Evolutionary conservation across 176 grass and related monocot species (phyloP), one percentile per base, ranked within the genome.

Genomic region (Phoenix dactylifera): DNA sequence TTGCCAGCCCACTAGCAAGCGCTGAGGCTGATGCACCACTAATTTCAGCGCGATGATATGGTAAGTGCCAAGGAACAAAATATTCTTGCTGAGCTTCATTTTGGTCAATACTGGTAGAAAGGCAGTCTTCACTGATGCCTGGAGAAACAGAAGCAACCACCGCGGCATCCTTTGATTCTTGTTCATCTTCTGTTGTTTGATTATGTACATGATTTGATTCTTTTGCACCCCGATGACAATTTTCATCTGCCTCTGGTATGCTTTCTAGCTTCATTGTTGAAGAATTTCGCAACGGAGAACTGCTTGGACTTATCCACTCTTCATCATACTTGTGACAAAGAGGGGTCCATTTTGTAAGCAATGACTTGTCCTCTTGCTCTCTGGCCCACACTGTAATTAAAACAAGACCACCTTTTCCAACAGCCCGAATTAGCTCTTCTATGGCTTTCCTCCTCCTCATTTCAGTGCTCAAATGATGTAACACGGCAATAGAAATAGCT

Each of bases 41-140:
- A 84, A 97, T 79, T 79, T 97, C 92, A 78, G 87, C 92, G 72
- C 87, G 75, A 66, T 97, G 92, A 69, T 88, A 97, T 57, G 92
- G 92, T 55, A 97, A 70, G 68, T 97, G 87, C 92, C 92, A 97
- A 26, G 92, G 92, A 72, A 97, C 92, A 76, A 97, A 97, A 67
- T 88, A 97, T 81, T 97, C 92, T 76, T 97, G 92, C 49, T 90
- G 87, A 60, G 70, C 69, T 60, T 63, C 59, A 53, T 67, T 63
- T 67, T 52, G 69, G 22, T 69, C 79, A 68, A 68, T 44, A 50
- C 17, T 44, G 15, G 1, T 54, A 63, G 67, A 76, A 44, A 44
- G 35, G 14, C 7, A 12, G 10, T 44, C 35, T 12, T 12, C 6
- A 14, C 35, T 44, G 12, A 44, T 44, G 35, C 35, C 35, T 12